Evolutionary conservation across 345 rosid genomes (phyloP).

Genomic region (Pugionium cornutum): DNA sequence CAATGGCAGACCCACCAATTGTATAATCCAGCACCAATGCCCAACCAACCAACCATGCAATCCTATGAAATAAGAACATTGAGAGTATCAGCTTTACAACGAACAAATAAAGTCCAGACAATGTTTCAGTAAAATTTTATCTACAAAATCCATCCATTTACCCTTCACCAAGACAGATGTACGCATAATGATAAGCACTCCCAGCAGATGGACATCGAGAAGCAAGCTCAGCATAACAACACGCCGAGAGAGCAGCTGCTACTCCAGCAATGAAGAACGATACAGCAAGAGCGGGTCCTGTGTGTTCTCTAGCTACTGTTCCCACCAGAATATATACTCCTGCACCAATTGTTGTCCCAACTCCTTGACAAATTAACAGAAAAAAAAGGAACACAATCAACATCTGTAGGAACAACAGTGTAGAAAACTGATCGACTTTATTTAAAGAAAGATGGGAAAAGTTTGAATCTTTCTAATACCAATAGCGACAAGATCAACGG

Average conservation of each 20-base stretch:
- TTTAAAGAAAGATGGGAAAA: not conserved
- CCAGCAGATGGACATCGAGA: conserved; percentile 98
- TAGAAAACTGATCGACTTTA: not conserved
- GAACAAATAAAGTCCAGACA: not conserved
- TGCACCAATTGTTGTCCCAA: conserved; percentile 97
- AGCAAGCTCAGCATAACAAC: conserved; percentile 96
- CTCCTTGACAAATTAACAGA: conserved; percentile 48
- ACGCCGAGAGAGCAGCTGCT: conserved; percentile 92
- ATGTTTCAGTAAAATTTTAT: not conserved
- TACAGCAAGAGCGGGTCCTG: conserved; percentile 92
- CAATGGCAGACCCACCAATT: conserved; percentile 93
- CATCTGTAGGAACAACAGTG: not conserved
- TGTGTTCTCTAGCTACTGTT: conserved; percentile 95
- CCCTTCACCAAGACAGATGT: conserved; percentile 97
- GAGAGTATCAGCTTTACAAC: conserved; percentile 6
- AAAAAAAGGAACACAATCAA: not conserved
- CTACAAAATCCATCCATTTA: conserved; percentile 28
- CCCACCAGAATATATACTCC: conserved; percentile 97
- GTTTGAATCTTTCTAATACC: conserved; percentile 48
- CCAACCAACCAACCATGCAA: conserved; percentile 99
- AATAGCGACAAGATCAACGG: conserved; percentile 68
- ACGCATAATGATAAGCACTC: conserved; percentile 96
- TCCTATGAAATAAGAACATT: conserved; percentile 30
- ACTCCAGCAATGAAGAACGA: conserved; percentile 91
- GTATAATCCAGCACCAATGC: conserved; percentile 88